These are phyloP conservation scores for Wallacemonas sp. DNA, from an alignment of 208 protist species.

Conservation along the genomic window DNA sequence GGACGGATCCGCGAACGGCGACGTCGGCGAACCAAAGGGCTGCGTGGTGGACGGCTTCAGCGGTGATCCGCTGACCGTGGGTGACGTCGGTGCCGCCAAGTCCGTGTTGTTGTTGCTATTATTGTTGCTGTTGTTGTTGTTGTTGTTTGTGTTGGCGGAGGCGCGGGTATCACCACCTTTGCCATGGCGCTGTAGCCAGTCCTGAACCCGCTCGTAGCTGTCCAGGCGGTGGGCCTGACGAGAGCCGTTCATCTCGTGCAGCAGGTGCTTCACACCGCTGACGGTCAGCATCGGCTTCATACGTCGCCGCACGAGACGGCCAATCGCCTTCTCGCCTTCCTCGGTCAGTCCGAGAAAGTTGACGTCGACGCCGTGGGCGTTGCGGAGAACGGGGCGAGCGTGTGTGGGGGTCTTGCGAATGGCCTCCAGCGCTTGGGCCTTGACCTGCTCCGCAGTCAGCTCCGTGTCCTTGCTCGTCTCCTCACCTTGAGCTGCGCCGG, in stretches of 20 bases:
- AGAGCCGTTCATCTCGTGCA: conserved; percentile 53
- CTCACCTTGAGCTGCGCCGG: no score
- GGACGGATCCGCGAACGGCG: neutral
- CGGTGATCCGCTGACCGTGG: neutral
- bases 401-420: neutral
- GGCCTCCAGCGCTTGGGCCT: neutral
- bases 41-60: neutral
- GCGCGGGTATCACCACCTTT: neutral
- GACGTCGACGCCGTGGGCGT: conserved; percentile 19
- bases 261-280: conserved; percentile 68
- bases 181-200: neutral
- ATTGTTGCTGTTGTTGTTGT: neutral
- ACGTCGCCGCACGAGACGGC: conserved; percentile 63
- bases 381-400: neutral
- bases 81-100: neutral
- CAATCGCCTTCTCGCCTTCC: conserved; percentile 61
- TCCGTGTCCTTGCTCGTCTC: neutral
- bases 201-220: conserved; percentile 17
- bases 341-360: conserved; percentile 64
- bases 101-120: neutral
- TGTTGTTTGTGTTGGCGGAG: neutral
- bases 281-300: conserved; percentile 67
- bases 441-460: conserved; percentile 1
- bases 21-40: neutral
- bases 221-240: conserved; percentile 33